These are phyloP conservation scores for Sesbania bispinosa DNA, from an alignment of 306 rosid genomes.

Conservation along the genomic window DNA sequence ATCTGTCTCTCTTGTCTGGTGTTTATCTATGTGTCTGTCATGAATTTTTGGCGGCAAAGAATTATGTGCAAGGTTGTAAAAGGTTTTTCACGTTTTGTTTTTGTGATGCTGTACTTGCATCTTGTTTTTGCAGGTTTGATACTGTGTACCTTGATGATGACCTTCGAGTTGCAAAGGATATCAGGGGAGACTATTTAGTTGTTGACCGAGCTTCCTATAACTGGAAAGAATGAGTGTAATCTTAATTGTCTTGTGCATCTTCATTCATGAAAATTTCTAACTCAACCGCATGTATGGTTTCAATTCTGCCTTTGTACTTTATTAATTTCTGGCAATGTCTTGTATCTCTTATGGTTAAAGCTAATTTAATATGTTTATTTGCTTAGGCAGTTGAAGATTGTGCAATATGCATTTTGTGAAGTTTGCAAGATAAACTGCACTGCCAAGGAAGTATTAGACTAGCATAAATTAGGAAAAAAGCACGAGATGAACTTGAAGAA, in stretches of 20 bases:
- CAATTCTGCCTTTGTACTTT: neutral
- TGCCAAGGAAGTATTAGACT: no score
- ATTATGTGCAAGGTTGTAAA: neutral
- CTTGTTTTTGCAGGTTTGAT: slow-evolving; percentile 62
- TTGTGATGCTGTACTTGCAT: slow-evolving; percentile 16
- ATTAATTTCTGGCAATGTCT: neutral
- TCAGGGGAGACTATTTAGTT: slow-evolving; percentile 80
- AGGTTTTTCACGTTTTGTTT: neutral
- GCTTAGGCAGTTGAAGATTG: no score
- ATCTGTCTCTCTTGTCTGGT: neutral
- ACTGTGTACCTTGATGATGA: slow-evolving; percentile 69
- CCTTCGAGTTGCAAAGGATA: slow-evolving; percentile 77
- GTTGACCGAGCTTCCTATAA: slow-evolving; percentile 70
- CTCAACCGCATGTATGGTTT: neutral
- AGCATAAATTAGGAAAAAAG: no score
- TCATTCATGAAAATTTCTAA: neutral
- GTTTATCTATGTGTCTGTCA: neutral
- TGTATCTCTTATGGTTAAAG: neutral
- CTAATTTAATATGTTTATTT: neutral
- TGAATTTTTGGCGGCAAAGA: neutral
- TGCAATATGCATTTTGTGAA: no score
- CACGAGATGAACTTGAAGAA: no score
- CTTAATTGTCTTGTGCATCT: neutral
- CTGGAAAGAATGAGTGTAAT: slow-evolving; percentile 64
- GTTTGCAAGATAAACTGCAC: no score